A percentile compares a stretch with the other conserved stretches of the same genome.
These are phyloP conservation scores for Backusella liffmaniae DNA, from an alignment of 192 early-diverging fungal species.

Conservation along the genomic window DNA sequence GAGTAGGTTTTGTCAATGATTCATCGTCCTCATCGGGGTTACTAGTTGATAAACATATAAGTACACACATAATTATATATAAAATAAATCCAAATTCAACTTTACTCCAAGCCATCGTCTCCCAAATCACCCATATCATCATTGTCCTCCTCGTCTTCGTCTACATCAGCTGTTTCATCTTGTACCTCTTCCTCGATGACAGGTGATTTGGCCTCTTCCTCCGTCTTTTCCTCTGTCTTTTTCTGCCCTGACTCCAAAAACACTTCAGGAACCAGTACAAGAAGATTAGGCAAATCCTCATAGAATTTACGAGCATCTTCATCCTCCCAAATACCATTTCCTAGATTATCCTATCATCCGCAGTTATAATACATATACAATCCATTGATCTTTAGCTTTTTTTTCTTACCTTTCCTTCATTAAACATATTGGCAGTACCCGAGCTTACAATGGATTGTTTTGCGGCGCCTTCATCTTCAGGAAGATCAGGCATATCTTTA, in stretches of 20 bases:
- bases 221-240: conserved; percentile 32
- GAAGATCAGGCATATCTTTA: conserved; percentile 73
- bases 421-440: conserved; percentile 22
- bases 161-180: conserved; percentile 11
- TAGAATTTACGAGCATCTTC: conserved; percentile 92
- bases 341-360: conserved; percentile 25
- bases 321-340: conserved; percentile 84
- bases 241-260: conserved; percentile 63
- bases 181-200: not conserved
- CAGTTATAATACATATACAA: not conserved
- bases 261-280: conserved; percentile 77
- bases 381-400: not conserved
- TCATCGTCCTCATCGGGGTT: conserved; percentile 45
- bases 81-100: not conserved
- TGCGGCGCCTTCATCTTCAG: conserved; percentile 62
- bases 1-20: conserved; percentile 19
- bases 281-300: conserved; percentile 79
- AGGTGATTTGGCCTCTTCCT: conserved; percentile 13
- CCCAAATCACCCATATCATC: conserved; percentile 20
- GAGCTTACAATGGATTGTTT: conserved; percentile 45
- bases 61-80: not conserved
- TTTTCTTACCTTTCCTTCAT: conserved; percentile 27
- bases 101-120: conserved; percentile 24
- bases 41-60: conserved; percentile 5
- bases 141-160: not conserved